A percentile compares a stretch with the other conserved stretches of the same genome.
These are phyloP conservation scores for Umbelopsis ramanniana DNA, from an alignment of 192 early-diverging fungal genomes.

Conservation along the genomic window DNA sequence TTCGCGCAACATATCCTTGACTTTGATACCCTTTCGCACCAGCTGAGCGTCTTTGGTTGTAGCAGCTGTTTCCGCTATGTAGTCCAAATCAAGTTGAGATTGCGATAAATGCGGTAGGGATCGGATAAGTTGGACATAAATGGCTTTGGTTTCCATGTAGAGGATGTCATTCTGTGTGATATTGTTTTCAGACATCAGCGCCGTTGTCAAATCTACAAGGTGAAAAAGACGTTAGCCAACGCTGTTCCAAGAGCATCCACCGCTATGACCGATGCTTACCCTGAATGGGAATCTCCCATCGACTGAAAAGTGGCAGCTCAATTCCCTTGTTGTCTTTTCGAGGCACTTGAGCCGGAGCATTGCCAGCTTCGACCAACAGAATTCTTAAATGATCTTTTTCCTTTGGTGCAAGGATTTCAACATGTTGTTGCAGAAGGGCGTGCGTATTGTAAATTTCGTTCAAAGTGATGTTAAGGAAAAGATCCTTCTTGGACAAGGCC, in stretches of 20 bases:
- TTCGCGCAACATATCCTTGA: slow-evolving; percentile 88
- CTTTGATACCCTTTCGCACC: slow-evolving; percentile 93
- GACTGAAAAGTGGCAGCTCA: slow-evolving; percentile 69
- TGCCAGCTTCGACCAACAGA: slow-evolving; percentile 77
- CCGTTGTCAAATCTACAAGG: slow-evolving; percentile 46
- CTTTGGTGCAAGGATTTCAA: slow-evolving; percentile 73
- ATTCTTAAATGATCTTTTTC: slow-evolving; percentile 79
- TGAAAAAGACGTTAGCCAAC: neutral
- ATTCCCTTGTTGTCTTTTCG: slow-evolving; percentile 75
- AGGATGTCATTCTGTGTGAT: slow-evolving; percentile 89
- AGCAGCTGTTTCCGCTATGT: slow-evolving; percentile 77
- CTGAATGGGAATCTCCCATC: slow-evolving; percentile 80
- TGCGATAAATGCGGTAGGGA: slow-evolving; percentile 74
- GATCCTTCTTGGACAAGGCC: slow-evolving; percentile 89
- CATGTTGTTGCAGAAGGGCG: slow-evolving; percentile 76
- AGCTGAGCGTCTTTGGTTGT: slow-evolving; percentile 81
- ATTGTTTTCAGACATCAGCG: slow-evolving; percentile 76
- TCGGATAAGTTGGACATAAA: slow-evolving; percentile 91
- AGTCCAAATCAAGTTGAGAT: slow-evolving; percentile 62
- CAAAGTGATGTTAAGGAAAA: slow-evolving; percentile 83
- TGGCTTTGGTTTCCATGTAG: slow-evolving; percentile 93
- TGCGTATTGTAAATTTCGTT: slow-evolving; percentile 97
- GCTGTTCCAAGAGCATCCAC: neutral
- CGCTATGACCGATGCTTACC: slow-evolving; percentile 30
- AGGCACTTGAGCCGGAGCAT: slow-evolving; percentile 66